Conservation (phyloP, 768 basidiomycete genomes). For the Boletus subcaerulescens region DNA sequence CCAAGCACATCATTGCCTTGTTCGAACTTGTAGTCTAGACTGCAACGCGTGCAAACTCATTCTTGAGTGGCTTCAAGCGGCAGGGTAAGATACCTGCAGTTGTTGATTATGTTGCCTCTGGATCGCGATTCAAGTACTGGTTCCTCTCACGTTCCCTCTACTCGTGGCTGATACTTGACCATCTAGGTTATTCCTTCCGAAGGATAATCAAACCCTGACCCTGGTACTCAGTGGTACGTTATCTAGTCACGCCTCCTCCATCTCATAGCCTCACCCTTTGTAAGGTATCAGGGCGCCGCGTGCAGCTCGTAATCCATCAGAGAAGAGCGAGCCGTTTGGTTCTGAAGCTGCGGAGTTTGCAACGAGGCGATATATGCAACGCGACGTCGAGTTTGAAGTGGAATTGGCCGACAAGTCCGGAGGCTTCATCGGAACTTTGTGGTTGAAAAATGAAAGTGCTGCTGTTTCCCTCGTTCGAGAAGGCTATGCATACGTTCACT, state of each 20-base stretch:
- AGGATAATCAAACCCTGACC: conserved; percentile 91
- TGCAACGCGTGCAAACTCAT: conserved; percentile 74
- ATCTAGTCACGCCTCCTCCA: background rate
- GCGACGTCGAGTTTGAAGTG: conserved; percentile 92
- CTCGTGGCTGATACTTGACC: background rate
- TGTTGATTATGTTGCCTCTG: conserved; percentile 91
- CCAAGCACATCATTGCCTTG: background rate
- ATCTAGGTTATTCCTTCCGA: conserved; percentile 73
- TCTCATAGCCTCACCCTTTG: conserved; percentile 6
- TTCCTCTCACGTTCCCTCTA: background rate
- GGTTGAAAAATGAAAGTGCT: conserved; percentile 80
- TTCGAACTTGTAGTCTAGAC: conserved; percentile 40
- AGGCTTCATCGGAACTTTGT: conserved; percentile 90
- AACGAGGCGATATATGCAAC: conserved; percentile 81
- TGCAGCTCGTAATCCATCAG: conserved; percentile 71
- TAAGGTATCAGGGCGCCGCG: conserved; percentile 89
- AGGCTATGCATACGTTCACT: conserved; percentile 85
- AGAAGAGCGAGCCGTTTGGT: conserved; percentile 90
- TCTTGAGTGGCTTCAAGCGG: conserved; percentile 89
- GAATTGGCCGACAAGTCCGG: conserved; percentile 91
- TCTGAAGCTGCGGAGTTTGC: conserved; percentile 79
- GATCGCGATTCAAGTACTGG: conserved; percentile 89
- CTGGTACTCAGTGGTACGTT: conserved; percentile 80
- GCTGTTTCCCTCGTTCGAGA: conserved; percentile 82
- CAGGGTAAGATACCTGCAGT: conserved; percentile 78